A percentile compares a stretch with the other conserved stretches of the same genome.
These are phyloP conservation scores for Anisodus tanguticus DNA, from an alignment of 257 asterid genomes.

Conservation along the genomic window DNA sequence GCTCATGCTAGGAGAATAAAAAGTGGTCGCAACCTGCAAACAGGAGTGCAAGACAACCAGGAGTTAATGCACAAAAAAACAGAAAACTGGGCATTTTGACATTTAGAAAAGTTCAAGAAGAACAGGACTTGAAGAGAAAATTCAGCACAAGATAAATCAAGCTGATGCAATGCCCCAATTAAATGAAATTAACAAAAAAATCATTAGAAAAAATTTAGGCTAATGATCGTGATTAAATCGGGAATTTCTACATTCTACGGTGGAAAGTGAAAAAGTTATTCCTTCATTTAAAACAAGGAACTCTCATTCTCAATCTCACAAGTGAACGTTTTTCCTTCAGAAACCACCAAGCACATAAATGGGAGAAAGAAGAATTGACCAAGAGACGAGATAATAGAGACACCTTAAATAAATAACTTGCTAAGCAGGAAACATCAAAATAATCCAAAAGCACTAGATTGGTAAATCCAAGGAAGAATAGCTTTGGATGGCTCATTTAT, in stretches of 20 bases:
- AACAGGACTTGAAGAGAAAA: constrained; percentile 10
- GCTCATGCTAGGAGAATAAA: constrained; percentile 90
- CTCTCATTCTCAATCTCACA: constrained; percentile 15
- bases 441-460: constrained; percentile 17
- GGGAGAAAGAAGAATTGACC: constrained; percentile 6
- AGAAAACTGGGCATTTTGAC: not conserved
- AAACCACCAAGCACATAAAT: constrained; percentile 8
- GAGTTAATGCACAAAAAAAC: not conserved
- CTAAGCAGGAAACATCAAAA: not conserved
- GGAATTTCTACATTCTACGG: not conserved
- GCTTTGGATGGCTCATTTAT: not conserved
- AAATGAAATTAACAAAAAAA: constrained; percentile 5
- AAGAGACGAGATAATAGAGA: not conserved
- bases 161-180: not conserved
- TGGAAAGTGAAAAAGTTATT: not conserved
- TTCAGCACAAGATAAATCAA: constrained; percentile 15
- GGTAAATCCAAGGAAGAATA: constrained; percentile 1
- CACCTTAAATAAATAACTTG: not conserved
- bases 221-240: not conserved
- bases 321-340: not conserved
- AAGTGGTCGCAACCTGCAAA: constrained; percentile 94
- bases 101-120: not conserved
- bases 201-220: not conserved
- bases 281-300: constrained; percentile 1
- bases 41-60: constrained; percentile 38